Percentiles rank a stretch among this genome's conserved stretches.
phyloP scores from a whole-genome alignment of 2,329 filamentous ascomycete species.

The Calonectria pseudoturangicola region DNA sequence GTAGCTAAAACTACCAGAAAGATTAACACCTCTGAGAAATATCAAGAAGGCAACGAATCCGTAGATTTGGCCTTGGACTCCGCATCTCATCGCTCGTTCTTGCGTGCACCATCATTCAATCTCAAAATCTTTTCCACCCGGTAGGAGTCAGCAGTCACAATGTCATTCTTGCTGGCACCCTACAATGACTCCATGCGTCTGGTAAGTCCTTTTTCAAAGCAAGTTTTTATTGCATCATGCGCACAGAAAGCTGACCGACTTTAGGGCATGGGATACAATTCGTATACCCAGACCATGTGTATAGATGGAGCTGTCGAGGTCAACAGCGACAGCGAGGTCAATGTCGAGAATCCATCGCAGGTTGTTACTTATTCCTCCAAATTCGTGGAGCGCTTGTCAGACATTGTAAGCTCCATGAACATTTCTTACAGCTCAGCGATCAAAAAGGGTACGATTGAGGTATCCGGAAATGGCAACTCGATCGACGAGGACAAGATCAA shows the following conservation, averaged over 20 bases:
- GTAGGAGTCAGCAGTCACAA: not conserved
- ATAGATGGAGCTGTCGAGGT: not conserved
- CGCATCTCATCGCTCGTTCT: no score
- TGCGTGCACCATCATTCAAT: not conserved
- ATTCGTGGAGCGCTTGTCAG: not conserved
- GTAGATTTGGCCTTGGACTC: no score
- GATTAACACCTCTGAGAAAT: no score
- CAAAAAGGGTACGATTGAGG: not conserved
- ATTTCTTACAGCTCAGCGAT: slow-evolving; percentile 1
- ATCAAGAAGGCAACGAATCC: no score
- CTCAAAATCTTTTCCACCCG: not conserved
- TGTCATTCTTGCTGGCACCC: not conserved
- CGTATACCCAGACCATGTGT: not conserved
- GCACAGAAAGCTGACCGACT: not conserved
- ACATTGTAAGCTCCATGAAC: slow-evolving; percentile 1
- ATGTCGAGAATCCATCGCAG: not conserved
- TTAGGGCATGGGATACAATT: not conserved
- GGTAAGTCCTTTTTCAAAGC: not conserved
- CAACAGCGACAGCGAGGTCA: not conserved
- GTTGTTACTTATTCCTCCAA: slow-evolving; percentile 2
- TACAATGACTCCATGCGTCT: not conserved
- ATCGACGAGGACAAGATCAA: slow-evolving; percentile 17
- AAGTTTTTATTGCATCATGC: no score
- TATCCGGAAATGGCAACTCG: not conserved
- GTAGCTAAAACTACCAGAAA: no score